Base-by-base conservation (phyloP, 352 stramenopile species). In the Globisporangium carolinianum region DNA sequence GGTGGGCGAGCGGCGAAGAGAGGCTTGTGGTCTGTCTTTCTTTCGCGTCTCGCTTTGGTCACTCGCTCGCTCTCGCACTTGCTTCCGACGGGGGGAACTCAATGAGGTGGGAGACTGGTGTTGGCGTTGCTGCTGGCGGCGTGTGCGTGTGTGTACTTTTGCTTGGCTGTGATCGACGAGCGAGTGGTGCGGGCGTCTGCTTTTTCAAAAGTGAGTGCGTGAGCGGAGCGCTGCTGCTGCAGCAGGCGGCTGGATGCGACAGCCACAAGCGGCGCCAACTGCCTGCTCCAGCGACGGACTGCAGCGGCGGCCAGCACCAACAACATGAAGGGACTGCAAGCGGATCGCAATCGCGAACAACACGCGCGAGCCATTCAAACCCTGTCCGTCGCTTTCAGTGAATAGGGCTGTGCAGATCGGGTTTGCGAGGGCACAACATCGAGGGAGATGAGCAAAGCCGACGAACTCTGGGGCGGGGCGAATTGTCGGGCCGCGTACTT, bases 21-120 rank as follows among this genome's bases (percentile, higher is more conserved):
- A 50, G 32, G 35, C n/a, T 47, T 61, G 47, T 61, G 53, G 53
- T 38, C 53, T 58, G 53, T 63, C 58, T 64, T 64, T 64, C 58
- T 58, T 58, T 58, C 58, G 52, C 41, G 17, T 32, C 52, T 50
- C 41, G 47, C 41, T 17, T 50, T 50, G 6, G 52, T 57, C 51
- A 48, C 49, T 53, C 50, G 36, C 50, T 55, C 41, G 50, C 50
- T 47, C 50, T 55, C 36, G 24, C 51, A 58, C 58, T 43, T 38
- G 12, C 46, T 63, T 17, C 12, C 48, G 45, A 49, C 45, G 45
- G 14, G 45, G 45, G 41, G 10, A 46, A 12, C 41, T 46, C 8
- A 46, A 46, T 49, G 43, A 32, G 45, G 45, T 8, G n/a, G 45
- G n/a, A 49, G 45, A 5, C 15, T 18, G 45, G 14, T 15, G 45